These are phyloP conservation scores for Nothophaeocryptopus gaeumannii DNA, from an alignment of 2,329 filamentous ascomycete genomes.

Conservation along the genomic window DNA sequence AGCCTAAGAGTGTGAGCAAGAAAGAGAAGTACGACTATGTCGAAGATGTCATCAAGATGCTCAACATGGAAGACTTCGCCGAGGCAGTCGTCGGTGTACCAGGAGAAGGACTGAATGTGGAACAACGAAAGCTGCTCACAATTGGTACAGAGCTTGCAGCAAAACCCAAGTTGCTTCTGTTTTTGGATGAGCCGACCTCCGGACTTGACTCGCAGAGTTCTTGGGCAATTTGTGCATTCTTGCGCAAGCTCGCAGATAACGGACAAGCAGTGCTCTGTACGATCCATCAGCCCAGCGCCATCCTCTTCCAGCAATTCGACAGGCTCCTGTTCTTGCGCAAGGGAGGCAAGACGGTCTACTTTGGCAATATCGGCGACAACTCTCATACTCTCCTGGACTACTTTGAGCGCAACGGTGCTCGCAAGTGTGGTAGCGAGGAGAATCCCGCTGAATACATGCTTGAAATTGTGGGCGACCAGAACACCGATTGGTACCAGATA, in stretches of 20 bases:
- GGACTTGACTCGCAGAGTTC: constrained; percentile 64
- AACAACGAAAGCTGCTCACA: constrained; percentile 61
- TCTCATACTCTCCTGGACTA: constrained; percentile 43
- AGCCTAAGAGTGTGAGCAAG: constrained; percentile 53
- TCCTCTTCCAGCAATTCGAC: constrained; percentile 48
- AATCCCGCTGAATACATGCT: constrained; percentile 79
- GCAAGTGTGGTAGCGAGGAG: constrained; percentile 54
- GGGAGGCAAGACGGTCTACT: constrained; percentile 47
- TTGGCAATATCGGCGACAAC: constrained; percentile 47
- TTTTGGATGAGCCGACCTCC: constrained; percentile 58
- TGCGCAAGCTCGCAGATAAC: constrained; percentile 57
- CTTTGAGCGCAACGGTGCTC: constrained; percentile 64
- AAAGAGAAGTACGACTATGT: constrained; percentile 61
- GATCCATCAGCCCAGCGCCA: constrained; percentile 47
- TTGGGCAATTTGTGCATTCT: constrained; percentile 61
- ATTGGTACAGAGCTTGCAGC: constrained; percentile 50
- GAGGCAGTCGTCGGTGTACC: constrained; percentile 61
- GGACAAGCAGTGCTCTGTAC: constrained; percentile 49
- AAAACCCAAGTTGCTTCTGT: constrained; percentile 58
- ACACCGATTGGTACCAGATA: constrained; percentile 42
- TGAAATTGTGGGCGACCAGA: constrained; percentile 41
- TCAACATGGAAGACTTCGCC: constrained; percentile 66
- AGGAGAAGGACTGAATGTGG: constrained; percentile 60
- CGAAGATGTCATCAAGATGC: constrained; percentile 63
- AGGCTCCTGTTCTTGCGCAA: constrained; percentile 44